These are phyloP conservation scores for Fusarium sp. DNA, from an alignment of 2,329 filamentous ascomycete species.

Conservation along the genomic window DNA sequence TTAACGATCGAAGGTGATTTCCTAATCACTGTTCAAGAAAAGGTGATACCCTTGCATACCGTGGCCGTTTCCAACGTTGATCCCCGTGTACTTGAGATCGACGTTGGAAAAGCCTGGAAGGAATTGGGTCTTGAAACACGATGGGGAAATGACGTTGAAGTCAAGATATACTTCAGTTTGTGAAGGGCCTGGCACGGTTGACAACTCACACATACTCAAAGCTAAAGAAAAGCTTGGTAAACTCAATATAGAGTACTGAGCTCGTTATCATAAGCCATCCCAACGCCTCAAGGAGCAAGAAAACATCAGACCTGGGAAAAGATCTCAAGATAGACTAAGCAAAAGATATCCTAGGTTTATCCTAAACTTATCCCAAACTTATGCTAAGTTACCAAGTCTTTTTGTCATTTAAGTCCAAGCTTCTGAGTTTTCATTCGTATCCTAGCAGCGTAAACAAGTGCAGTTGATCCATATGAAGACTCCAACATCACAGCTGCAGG, in stretches of 20 bases:
- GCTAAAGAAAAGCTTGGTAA: neutral
- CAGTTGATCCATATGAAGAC: neutral
- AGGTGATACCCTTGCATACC: slow-evolving; percentile 72
- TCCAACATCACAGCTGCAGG: neutral
- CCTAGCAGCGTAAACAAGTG: neutral
- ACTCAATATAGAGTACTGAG: neutral
- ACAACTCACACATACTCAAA: neutral
- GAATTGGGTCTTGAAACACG: slow-evolving; percentile 74
- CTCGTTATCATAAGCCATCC: neutral
- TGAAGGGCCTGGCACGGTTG: slow-evolving; percentile 26
- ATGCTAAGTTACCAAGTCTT: too few relatives aligned
- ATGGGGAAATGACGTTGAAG: slow-evolving; percentile 82
- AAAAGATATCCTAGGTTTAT: too few relatives aligned
- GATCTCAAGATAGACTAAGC: too few relatives aligned
- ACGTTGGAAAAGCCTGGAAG: slow-evolving; percentile 80
- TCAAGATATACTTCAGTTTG: slow-evolving; percentile 68
- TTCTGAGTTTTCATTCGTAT: too few relatives aligned
- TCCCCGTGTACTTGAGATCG: slow-evolving; percentile 75
- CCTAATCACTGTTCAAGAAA: slow-evolving; percentile 78
- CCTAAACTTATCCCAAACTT: too few relatives aligned
- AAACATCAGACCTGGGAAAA: too few relatives aligned
- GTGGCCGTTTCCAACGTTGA: slow-evolving; percentile 67
- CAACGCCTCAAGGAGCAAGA: too few relatives aligned
- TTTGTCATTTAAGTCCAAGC: too few relatives aligned
- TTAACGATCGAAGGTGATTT: slow-evolving; percentile 72